Evolutionary conservation across 2,329 filamentous ascomycete species (phyloP).

Genomic region (Coniochaeta prunicola): DNA sequence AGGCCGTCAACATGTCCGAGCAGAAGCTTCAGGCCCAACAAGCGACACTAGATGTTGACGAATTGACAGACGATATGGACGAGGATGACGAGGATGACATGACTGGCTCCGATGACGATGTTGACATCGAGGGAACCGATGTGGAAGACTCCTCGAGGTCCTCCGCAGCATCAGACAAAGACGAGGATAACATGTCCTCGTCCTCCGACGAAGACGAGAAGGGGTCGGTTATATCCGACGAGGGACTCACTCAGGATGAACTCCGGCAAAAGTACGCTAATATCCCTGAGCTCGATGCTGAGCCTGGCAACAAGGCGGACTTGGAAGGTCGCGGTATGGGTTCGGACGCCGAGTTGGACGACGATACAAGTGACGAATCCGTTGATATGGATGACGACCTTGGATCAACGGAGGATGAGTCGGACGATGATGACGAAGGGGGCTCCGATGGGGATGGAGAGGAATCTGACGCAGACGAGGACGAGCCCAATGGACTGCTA

Average conservation of each 20-base stretch:
- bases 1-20: slow-evolving; percentile 65
- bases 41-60: slow-evolving; percentile 46
- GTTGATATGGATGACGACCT: slow-evolving; percentile 63
- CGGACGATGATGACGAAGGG: slow-evolving; percentile 33
- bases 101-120: slow-evolving; percentile 41
- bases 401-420: slow-evolving; percentile 46
- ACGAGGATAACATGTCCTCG: slow-evolving; percentile 52
- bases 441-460: slow-evolving; percentile 36
- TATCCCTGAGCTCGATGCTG: slow-evolving; percentile 40
- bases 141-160: slow-evolving; percentile 30
- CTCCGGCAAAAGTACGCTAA: slow-evolving; percentile 62
- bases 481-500: slow-evolving; percentile 39
- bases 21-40: slow-evolving; percentile 59
- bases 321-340: slow-evolving; percentile 12
- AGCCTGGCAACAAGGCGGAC: slow-evolving; percentile 17
- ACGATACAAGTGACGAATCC: slow-evolving; percentile 56
- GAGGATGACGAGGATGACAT: slow-evolving; percentile 35
- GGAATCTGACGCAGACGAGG: slow-evolving; percentile 30
- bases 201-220: slow-evolving; percentile 57
- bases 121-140: slow-evolving; percentile 31
- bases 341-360: slow-evolving; percentile 17
- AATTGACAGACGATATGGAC: slow-evolving; percentile 30
- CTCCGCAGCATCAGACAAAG: slow-evolving; percentile 27
- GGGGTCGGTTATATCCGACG: slow-evolving; percentile 47
- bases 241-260: slow-evolving; percentile 62